Evolutionary conservation across 2,329 filamentous ascomycete species (phyloP).

Genomic region (Zasmidium angulare): DNA sequence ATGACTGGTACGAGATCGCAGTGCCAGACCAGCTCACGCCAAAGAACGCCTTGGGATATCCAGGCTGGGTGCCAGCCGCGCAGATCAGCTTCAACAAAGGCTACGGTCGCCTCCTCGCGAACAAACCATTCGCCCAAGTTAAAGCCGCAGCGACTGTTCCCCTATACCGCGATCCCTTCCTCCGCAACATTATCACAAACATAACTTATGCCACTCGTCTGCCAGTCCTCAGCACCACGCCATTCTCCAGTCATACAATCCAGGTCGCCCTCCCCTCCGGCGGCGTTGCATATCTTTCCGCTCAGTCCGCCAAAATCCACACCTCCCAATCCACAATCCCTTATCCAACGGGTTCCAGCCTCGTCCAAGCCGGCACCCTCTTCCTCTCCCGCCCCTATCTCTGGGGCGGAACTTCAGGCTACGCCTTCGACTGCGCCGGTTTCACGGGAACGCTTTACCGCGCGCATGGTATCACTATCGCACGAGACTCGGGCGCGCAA

Average conservation of each 20-base stretch:
- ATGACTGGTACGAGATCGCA: neutral
- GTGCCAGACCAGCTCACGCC: neutral
- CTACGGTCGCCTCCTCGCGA: neutral
- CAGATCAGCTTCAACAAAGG: neutral
- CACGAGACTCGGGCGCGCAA: neutral
- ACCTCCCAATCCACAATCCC: neutral
- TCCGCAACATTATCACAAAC: neutral
- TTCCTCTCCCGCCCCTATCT: neutral
- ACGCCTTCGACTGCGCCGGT: neutral
- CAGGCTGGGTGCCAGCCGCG: neutral
- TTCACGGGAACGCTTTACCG: neutral
- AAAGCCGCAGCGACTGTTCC: neutral
- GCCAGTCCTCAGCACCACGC: neutral
- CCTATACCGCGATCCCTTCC: neutral
- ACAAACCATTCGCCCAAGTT: neutral
- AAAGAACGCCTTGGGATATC: neutral
- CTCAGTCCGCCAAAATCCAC: neutral
- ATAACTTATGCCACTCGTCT: neutral
- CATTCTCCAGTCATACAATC: neutral
- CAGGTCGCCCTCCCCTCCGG: neutral
- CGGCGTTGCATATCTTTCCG: neutral
- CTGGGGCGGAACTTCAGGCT: neutral
- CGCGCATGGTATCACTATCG: neutral
- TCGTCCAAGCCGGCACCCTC: neutral
- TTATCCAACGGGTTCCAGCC: neutral